phyloP scores from a whole-genome alignment of 1,284 basidiomycete genomes.

The Quambalaria eucalypti region DNA sequence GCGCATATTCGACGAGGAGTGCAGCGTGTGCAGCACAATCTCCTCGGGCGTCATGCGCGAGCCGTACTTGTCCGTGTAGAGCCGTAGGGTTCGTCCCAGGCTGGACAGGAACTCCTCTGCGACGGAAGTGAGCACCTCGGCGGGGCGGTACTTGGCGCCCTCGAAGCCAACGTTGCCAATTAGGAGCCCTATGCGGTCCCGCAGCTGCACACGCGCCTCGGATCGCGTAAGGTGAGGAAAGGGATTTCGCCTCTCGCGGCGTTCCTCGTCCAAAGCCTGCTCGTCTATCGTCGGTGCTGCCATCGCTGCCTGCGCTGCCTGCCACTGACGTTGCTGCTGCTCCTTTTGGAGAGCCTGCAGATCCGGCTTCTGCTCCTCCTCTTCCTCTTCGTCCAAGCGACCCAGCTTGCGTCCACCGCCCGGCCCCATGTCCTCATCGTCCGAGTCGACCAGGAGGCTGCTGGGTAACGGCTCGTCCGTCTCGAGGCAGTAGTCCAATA shows the following conservation, averaged over 20 bases:
- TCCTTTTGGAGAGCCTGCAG: neutral
- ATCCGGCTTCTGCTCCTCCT: conserved; percentile 5
- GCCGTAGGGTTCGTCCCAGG: conserved; percentile 73
- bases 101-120: conserved; percentile 73
- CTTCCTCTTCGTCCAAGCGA: conserved; percentile 5
- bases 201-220: neutral
- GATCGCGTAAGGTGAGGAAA: neutral
- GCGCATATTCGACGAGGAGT: conserved; percentile 71
- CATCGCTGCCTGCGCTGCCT: too few species aligned
- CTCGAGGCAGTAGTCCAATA: neutral
- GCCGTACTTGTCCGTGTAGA: conserved; percentile 70
- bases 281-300: neutral
- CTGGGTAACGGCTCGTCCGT: neutral
- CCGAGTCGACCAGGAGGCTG: neutral
- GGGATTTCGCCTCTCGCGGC: too few species aligned
- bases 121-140: conserved; percentile 73
- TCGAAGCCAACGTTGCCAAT: conserved; percentile 43
- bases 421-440: neutral
- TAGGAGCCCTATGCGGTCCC: conserved; percentile 5
- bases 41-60: conserved; percentile 54
- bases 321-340: too few species aligned
- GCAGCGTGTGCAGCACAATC: conserved; percentile 79
- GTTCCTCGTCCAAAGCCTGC: neutral
- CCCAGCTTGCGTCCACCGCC: neutral
- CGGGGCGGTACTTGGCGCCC: conserved; percentile 49